Evolutionary conservation across 768 basidiomycete species (phyloP).

Genomic region (Naganishia onofrii): DNA sequence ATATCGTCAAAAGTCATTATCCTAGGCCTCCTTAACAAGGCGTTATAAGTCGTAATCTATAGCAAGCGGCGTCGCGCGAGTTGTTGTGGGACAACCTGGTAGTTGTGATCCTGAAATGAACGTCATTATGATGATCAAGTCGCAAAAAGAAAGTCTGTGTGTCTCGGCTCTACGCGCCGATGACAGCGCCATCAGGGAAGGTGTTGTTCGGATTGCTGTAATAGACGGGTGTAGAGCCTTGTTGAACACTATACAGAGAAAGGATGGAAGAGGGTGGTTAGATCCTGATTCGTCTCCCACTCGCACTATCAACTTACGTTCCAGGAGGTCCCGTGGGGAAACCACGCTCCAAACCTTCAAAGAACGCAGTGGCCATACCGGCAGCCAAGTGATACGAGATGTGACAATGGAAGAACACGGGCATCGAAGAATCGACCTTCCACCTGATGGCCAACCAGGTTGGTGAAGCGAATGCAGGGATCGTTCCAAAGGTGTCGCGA

Average conservation of each 20-base stretch:
- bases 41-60: slow-evolving; percentile 5
- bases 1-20: background rate
- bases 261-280: background rate
- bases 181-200: background rate
- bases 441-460: slow-evolving; percentile 28
- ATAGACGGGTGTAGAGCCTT: slow-evolving; percentile 11
- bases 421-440: slow-evolving; percentile 1
- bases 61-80: background rate
- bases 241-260: slow-evolving; percentile 2
- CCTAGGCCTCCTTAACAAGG: background rate
- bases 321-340: slow-evolving; percentile 6
- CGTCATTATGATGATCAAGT: background rate
- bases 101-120: background rate
- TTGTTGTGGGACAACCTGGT: background rate
- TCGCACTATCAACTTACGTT: background rate
- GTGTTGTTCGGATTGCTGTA: slow-evolving; percentile 13
- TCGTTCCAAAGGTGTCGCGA: slow-evolving; percentile 25
- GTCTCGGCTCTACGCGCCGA: slow-evolving; percentile 1
- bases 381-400: slow-evolving; percentile 27
- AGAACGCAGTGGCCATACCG: slow-evolving; percentile 23
- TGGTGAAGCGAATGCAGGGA: slow-evolving; percentile 22
- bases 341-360: slow-evolving; percentile 23
- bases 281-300: background rate
- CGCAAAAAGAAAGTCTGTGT: background rate
- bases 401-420: slow-evolving; percentile 29